Conservation (phyloP, 768 basidiomycete species). For the Dendrothele bispora region DNA sequence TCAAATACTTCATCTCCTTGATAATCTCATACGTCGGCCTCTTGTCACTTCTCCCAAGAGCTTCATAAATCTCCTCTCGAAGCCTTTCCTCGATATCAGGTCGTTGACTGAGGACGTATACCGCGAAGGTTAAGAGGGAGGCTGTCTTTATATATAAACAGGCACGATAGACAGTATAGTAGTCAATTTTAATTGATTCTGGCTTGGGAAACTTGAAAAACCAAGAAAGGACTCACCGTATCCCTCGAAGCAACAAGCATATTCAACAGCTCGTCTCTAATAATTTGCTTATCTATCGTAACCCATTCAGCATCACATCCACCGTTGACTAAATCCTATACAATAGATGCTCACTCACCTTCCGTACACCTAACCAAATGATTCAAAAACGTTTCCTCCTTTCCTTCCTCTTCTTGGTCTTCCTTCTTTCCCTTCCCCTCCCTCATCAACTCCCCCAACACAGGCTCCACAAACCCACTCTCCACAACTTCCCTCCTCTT, state of each 20-base stretch:
- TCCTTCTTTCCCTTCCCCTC: constrained; percentile 26
- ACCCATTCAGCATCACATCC: background rate
- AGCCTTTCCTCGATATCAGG: constrained; percentile 26
- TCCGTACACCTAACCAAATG: constrained; percentile 53
- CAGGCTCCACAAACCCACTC: constrained; percentile 48
- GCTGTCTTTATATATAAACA: constrained; percentile 21
- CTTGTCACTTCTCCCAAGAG: constrained; percentile 24
- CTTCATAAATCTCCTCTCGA: constrained; percentile 26
- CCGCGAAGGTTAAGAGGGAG: constrained; percentile 24
- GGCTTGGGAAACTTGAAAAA: no score
- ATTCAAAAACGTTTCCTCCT: constrained; percentile 45
- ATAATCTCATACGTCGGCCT: constrained; percentile 30
- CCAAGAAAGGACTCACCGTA: constrained; percentile 20
- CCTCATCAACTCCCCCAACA: constrained; percentile 44
- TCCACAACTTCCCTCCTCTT: constrained; percentile 45
- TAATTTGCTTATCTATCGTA: constrained; percentile 1
- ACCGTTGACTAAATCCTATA: no score
- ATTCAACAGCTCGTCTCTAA: constrained; percentile 21
- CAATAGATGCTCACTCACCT: constrained; percentile 28
- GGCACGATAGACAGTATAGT: background rate
- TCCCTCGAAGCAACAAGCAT: constrained; percentile 27
- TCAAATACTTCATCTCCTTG: constrained; percentile 38
- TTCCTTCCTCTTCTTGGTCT: constrained; percentile 17
- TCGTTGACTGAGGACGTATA: constrained; percentile 27
- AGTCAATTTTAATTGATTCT: no score